Evolutionary conservation across 2,329 filamentous ascomycete genomes (phyloP), one percentile per base, ranked within the genome.

Genomic region (Pseudodiploospora longispora): DNA sequence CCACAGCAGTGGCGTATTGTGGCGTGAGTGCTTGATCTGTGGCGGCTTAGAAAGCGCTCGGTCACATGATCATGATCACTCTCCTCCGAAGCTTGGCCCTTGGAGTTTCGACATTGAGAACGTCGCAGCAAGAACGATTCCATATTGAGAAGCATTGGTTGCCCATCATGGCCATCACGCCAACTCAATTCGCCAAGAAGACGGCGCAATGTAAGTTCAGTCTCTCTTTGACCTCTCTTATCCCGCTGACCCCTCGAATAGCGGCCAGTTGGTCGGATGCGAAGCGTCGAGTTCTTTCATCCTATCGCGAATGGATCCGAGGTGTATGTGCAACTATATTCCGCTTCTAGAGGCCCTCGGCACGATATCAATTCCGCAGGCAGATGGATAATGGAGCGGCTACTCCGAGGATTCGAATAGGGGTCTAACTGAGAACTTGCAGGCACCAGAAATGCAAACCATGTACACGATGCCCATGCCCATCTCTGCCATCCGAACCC

Each of bases 391-490:
- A 19, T 19, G 19, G 19, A 19, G 19, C 19, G 19, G 19, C 3
- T 19, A 19, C 19, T 19, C 19, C 19, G 19, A 19, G 19, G 19
- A 19, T 19, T 19, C 19, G 19, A 19, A 19, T 19, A 19, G 19
- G 19, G 27, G 38, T 42, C 40, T 40, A 27, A 39, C 10, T 27
- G 19, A 30, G 42, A 48, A 28, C 44, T 49, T 54, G 43, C 64
- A 98, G 93, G 89, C 89, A 35, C 91, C 93, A 49, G 90, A 97
- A 66, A 91, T 98, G 62, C 93, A 97, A 68, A 85, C 82, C 50
- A 95, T 97, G 88, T 98, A 98, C 80, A 86, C 85, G 50, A 74
- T 98, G 60, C 87, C 87, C 63, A 80, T 95, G 61, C 89, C 91
- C 42, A 82, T 96, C 42, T 86, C 91, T 35, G 76, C 79, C 51